Evolutionary conservation across 495 filamentous ascomycete species (phyloP).

Genomic region (Aspergillus nanangensis): DNA sequence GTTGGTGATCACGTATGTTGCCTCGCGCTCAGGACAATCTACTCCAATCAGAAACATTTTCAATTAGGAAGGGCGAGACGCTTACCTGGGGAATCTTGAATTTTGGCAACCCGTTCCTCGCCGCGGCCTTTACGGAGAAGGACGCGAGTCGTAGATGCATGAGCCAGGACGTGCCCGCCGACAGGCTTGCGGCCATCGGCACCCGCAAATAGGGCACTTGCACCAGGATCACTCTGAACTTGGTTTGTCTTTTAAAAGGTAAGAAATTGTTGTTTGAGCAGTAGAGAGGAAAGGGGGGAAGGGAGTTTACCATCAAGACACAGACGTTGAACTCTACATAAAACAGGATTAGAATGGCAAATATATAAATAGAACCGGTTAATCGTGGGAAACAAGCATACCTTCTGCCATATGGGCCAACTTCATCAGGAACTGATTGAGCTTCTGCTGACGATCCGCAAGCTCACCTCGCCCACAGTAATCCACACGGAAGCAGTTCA

Average conservation of each 20-base stretch:
- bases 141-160: conserved; percentile 71
- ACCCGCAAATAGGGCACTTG: conserved; percentile 72
- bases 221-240: conserved; percentile 77
- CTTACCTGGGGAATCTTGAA: conserved; percentile 70
- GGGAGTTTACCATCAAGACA: conserved; percentile 60
- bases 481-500: conserved; percentile 74
- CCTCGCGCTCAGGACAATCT: conserved; percentile 75
- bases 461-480: conserved; percentile 72
- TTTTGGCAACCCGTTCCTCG: conserved; percentile 76
- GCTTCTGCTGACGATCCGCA: conserved; percentile 71
- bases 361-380: no score
- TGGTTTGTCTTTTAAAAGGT: conserved; percentile 60
- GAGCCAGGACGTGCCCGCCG: conserved; percentile 75
- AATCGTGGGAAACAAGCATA: no score
- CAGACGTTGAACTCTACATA: conserved; percentile 70
- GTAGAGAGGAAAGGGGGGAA: background rate
- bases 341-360: no score
- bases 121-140: conserved; percentile 73
- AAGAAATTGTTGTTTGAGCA: no score
- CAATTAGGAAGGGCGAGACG: background rate
- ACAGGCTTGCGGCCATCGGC: conserved; percentile 73
- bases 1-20: conserved; percentile 74
- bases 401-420: conserved; percentile 72
- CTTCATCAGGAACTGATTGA: conserved; percentile 66
- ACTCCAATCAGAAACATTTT: conserved; percentile 5